These are phyloP conservation scores for Nannochloropsis gaditana DNA, from an alignment of 108 stramenopile genomes.

Conservation along the genomic window DNA sequence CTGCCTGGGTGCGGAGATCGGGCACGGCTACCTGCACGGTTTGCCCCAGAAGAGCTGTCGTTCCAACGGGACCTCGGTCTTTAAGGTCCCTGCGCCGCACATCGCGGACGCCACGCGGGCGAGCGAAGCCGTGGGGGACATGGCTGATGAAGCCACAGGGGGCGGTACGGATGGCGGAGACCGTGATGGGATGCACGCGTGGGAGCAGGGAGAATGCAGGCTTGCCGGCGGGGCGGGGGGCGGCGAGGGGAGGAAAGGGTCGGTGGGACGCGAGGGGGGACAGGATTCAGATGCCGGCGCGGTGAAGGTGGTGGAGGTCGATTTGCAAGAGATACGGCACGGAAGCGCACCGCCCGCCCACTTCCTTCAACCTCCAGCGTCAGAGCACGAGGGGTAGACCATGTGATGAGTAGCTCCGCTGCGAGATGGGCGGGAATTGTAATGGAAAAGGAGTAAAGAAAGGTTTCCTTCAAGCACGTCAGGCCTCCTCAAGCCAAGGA, in stretches of 20 bases:
- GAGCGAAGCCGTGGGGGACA: background rate
- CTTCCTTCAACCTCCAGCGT: too few relatives aligned
- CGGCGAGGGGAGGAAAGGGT: too few relatives aligned
- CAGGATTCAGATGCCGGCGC: too few relatives aligned
- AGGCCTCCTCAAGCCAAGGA: too few relatives aligned
- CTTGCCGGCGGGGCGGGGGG: too few relatives aligned
- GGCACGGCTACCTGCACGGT: conserved; percentile 80
- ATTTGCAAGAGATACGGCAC: background rate
- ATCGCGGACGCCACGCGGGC: background rate
- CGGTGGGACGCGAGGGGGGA: too few relatives aligned
- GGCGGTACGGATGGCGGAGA: background rate
- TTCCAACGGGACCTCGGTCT: background rate
- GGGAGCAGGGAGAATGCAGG: too few relatives aligned
- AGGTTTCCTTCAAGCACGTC: too few relatives aligned
- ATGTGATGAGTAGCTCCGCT: too few relatives aligned
- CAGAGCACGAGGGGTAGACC: too few relatives aligned
- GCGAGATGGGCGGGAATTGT: too few relatives aligned
- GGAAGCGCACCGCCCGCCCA: background rate
- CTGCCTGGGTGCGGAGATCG: conserved; percentile 75
- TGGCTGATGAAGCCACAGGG: background rate
- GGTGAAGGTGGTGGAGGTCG: conserved; percentile 5
- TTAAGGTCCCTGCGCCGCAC: conserved; percentile 8
- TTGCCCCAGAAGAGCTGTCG: conserved; percentile 58
- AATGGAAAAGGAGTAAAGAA: too few relatives aligned
- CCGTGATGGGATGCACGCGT: background rate